Evolutionary conservation across 2,329 filamentous ascomycete genomes (phyloP).

Genomic region (Septoria linicola): DNA sequence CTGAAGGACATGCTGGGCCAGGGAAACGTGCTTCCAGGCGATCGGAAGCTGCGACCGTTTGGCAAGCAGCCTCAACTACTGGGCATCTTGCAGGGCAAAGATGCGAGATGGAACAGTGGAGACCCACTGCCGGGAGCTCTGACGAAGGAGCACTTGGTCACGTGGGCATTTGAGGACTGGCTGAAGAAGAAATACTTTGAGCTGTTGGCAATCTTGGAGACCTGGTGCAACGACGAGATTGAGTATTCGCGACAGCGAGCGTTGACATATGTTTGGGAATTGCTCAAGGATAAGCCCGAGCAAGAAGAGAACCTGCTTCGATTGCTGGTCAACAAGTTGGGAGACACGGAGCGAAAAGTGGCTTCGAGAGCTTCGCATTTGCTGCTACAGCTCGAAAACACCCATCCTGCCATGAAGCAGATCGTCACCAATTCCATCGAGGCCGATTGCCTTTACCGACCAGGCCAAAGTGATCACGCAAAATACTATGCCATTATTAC

Average conservation of each 20-base stretch:
- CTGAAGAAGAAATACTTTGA: slow-evolving; percentile 92
- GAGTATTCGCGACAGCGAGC: slow-evolving; percentile 86
- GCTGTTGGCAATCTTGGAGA: slow-evolving; percentile 84
- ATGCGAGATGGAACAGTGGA: slow-evolving; percentile 64
- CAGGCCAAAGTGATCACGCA: slow-evolving; percentile 81
- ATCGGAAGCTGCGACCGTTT: slow-evolving; percentile 79
- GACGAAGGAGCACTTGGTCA: slow-evolving; percentile 73
- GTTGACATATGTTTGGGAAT: slow-evolving; percentile 85
- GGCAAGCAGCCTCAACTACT: slow-evolving; percentile 74
- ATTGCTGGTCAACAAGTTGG: slow-evolving; percentile 91
- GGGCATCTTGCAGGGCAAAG: slow-evolving; percentile 64
- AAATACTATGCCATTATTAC: slow-evolving; percentile 97
- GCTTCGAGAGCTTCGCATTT: slow-evolving; percentile 90
- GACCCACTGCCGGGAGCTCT: slow-evolving; percentile 72
- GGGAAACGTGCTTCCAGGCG: slow-evolving; percentile 76
- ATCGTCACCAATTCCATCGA: slow-evolving; percentile 84
- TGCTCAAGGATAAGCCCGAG: slow-evolving; percentile 93
- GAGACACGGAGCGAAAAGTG: slow-evolving; percentile 93
- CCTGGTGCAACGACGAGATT: slow-evolving; percentile 93
- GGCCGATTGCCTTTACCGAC: slow-evolving; percentile 80
- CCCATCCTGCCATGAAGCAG: slow-evolving; percentile 90
- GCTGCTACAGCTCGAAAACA: slow-evolving; percentile 82
- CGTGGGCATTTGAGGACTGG: slow-evolving; percentile 94
- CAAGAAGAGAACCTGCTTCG: slow-evolving; percentile 93
- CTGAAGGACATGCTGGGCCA: slow-evolving; percentile 92